phyloP scores from a whole-genome alignment of 2,329 filamentous ascomycete species.

The Exophiala sp. region DNA sequence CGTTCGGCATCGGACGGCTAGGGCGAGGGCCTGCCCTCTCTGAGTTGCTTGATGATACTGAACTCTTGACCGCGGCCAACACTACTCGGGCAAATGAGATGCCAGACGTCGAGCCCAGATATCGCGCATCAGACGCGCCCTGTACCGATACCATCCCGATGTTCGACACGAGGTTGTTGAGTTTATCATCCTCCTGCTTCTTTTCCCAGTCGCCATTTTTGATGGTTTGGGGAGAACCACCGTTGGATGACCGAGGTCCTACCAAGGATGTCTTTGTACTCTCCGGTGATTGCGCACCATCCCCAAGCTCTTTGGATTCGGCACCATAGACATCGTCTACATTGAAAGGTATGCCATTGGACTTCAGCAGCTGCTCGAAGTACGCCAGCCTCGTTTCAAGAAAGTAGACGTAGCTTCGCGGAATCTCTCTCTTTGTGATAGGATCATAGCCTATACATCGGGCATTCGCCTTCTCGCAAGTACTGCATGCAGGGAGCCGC shows the following conservation, averaged over 20 bases:
- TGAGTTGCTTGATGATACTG: slow-evolving; percentile 52
- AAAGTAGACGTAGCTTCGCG: slow-evolving; percentile 88
- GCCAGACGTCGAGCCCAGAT: slow-evolving; percentile 77
- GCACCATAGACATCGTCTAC: slow-evolving; percentile 63
- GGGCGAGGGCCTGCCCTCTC: slow-evolving; percentile 59
- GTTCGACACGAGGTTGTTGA: slow-evolving; percentile 63
- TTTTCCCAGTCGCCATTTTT: slow-evolving; percentile 31
- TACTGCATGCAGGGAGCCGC: slow-evolving; percentile 79
- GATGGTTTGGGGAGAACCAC: slow-evolving; percentile 30
- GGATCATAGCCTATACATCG: slow-evolving; percentile 94
- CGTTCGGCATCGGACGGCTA: slow-evolving; percentile 49
- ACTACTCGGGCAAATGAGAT: slow-evolving; percentile 94
- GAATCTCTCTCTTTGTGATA: slow-evolving; percentile 92
- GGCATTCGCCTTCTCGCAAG: slow-evolving; percentile 86
- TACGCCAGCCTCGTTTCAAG: slow-evolving; percentile 80
- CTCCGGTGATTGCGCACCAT: slow-evolving; percentile 11
- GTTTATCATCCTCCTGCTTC: slow-evolving; percentile 53
- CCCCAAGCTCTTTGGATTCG: slow-evolving; percentile 30
- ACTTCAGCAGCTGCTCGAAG: slow-evolving; percentile 67
- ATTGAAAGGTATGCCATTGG: slow-evolving; percentile 65
- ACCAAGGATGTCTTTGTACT: slow-evolving; percentile 27
- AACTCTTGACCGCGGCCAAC: slow-evolving; percentile 84
- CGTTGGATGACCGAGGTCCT: slow-evolving; percentile 16
- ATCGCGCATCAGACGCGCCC: slow-evolving; percentile 69
- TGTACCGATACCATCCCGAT: slow-evolving; percentile 72